A percentile compares a stretch with the other conserved stretches of the same genome.
Evolutionary conservation across 2,329 filamentous ascomycete genomes (phyloP).

Genomic region (Stemphylium lycopersici): DNA sequence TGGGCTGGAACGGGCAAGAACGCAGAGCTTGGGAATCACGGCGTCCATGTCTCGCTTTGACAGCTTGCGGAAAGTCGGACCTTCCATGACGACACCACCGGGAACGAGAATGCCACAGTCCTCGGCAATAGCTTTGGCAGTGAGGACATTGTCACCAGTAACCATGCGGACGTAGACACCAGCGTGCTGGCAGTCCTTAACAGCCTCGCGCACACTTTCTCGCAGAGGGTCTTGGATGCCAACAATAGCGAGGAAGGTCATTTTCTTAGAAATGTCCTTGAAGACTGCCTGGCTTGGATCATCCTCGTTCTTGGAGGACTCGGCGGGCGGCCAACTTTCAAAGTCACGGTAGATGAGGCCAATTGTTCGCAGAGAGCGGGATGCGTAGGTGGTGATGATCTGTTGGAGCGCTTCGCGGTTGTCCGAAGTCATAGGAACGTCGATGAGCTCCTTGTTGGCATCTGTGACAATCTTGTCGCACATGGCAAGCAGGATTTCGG

Average conservation of each 20-base stretch:
- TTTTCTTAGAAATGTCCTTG: constrained; percentile 70
- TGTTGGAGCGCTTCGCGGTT: constrained; percentile 65
- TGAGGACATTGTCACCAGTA: constrained; percentile 81
- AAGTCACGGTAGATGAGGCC: constrained; percentile 85
- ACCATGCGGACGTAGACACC: constrained; percentile 86
- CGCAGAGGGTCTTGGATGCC: constrained; percentile 84
- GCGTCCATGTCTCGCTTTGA: constrained; percentile 63
- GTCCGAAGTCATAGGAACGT: constrained; percentile 60
- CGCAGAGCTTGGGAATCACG: constrained; percentile 67
- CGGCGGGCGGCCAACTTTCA: constrained; percentile 75
- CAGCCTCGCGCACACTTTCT: constrained; percentile 74
- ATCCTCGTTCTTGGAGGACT: constrained; percentile 64
- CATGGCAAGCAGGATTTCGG: constrained; percentile 57
- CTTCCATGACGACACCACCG: constrained; percentile 76
- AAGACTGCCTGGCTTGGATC: constrained; percentile 69
- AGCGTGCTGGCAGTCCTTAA: constrained; percentile 73
- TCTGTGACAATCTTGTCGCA: constrained; percentile 63
- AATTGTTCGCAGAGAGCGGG: constrained; percentile 81
- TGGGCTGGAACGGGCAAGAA: constrained; percentile 71
- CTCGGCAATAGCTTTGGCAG: constrained; percentile 77
- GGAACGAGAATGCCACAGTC: constrained; percentile 79
- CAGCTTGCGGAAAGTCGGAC: constrained; percentile 77
- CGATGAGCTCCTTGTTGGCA: constrained; percentile 63
- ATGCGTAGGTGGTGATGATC: constrained; percentile 79
- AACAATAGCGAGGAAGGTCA: constrained; percentile 75